A percentile compares a stretch with the other conserved stretches of the same genome.
phyloP scores from a whole-genome alignment of 345 rosid genomes.

The Populus alba region DNA sequence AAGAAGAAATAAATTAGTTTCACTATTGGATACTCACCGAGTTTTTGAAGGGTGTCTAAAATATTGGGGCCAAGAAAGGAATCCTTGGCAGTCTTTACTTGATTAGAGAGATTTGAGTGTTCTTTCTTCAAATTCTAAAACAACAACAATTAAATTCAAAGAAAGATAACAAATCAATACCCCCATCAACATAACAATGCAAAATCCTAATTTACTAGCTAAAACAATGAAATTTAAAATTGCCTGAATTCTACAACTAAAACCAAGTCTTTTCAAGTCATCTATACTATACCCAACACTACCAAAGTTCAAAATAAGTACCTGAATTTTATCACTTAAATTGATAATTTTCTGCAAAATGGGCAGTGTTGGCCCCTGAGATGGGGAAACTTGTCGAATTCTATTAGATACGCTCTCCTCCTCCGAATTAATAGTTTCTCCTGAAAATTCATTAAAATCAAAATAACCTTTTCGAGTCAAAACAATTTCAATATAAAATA shows the following conservation, averaged over 20 bases:
- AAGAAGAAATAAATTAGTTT: background rate
- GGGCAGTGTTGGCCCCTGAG: conserved; percentile 60
- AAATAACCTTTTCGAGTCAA: background rate
- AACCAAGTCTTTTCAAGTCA: background rate
- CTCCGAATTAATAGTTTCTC: conserved; percentile 30
- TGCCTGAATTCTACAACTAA: conserved; percentile 40
- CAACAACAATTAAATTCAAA: background rate
- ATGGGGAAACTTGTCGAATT: conserved; percentile 42
- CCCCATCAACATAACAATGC: background rate
- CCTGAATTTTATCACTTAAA: conserved; percentile 68
- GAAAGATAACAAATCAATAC: no score
- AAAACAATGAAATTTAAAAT: background rate
- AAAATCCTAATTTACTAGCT: background rate
- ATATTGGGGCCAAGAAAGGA: conserved; percentile 46
- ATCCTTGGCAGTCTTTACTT: conserved; percentile 46
- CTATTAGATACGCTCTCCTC: conserved; percentile 38
- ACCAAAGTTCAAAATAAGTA: conserved; percentile 12
- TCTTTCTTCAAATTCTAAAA: conserved; percentile 68
- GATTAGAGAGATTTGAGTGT: conserved; percentile 47
- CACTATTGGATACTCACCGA: conserved; percentile 43
- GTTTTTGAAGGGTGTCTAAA: conserved; percentile 40
- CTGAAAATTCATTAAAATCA: conserved; percentile 16
- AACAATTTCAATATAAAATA: background rate
- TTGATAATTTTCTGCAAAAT: conserved; percentile 60
- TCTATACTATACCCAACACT: background rate